phyloP scores from a whole-genome alignment of 306 rosid genomes.

The Quercus cerris region DNA sequence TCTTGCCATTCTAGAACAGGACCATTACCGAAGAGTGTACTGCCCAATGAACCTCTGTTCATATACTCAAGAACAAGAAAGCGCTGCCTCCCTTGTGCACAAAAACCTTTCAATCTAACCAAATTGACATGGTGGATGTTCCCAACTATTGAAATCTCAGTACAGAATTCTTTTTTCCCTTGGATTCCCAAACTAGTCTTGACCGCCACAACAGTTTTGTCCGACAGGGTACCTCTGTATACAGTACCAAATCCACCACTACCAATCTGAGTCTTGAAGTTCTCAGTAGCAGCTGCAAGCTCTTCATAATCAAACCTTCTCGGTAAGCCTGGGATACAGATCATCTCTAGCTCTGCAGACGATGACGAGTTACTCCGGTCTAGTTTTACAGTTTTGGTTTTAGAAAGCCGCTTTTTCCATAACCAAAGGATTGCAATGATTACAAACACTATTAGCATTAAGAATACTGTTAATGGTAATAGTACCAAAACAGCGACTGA shows the following conservation, averaged over 20 bases:
- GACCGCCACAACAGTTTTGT: constrained; percentile 77
- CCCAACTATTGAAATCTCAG: constrained; percentile 86
- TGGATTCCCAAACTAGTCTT: constrained; percentile 71
- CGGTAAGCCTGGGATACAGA: constrained; percentile 83
- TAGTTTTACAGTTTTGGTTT: constrained; percentile 29
- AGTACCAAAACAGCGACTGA: constrained; percentile 61
- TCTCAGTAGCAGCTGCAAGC: constrained; percentile 66
- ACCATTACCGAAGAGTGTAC: constrained; percentile 63
- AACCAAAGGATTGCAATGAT: constrained; percentile 36
- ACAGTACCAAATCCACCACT: constrained; percentile 85
- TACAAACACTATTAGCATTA: constrained; percentile 34
- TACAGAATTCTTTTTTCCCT: constrained; percentile 86
- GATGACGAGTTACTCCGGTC: constrained; percentile 45
- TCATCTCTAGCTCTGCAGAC: constrained; percentile 59
- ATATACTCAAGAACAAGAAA: constrained; percentile 79
- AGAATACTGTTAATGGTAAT: constrained; percentile 51
- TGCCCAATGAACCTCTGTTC: constrained; percentile 84
- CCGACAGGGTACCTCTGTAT: constrained; percentile 67
- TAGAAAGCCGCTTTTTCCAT: constrained; percentile 42
- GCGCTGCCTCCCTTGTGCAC: constrained; percentile 72
- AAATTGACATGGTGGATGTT: constrained; percentile 76
- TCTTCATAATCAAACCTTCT: constrained; percentile 68
- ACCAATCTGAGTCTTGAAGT: constrained; percentile 69
- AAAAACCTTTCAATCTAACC: constrained; percentile 80
- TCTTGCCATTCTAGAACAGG: constrained; percentile 91